Evolutionary conservation across 768 basidiomycete species (phyloP).

Genomic region (Trametes maxima): DNA sequence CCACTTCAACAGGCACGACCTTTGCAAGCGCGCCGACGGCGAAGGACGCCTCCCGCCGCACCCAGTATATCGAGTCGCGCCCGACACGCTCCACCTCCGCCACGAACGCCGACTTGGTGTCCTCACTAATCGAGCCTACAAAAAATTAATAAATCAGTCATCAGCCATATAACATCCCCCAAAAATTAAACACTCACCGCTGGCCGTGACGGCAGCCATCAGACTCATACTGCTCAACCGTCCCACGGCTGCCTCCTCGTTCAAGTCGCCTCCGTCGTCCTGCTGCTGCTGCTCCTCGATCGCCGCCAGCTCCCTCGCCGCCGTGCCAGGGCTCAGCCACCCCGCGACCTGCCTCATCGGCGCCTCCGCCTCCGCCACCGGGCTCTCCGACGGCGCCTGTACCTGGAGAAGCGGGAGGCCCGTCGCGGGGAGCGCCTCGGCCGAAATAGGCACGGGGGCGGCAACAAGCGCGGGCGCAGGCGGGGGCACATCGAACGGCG

Average conservation of each 20-base stretch:
- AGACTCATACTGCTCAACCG: conserved; percentile 91
- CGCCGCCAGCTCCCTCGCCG: background rate
- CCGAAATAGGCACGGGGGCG: conserved; percentile 5
- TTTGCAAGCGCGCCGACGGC: conserved; percentile 89
- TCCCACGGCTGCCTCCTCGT: conserved; percentile 81
- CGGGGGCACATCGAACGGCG: conserved; percentile 21
- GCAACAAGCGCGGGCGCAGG: conserved; percentile 8
- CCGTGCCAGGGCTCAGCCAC: conserved; percentile 12
- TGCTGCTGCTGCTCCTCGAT: conserved; percentile 23
- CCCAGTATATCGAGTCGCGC: conserved; percentile 71
- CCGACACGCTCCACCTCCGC: conserved; percentile 72
- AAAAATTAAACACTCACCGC: conserved; percentile 49
- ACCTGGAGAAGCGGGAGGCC: conserved; percentile 16
- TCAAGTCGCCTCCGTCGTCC: conserved; percentile 45
- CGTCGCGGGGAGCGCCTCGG: conserved; percentile 5
- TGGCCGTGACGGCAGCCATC: conserved; percentile 84
- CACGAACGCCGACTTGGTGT: conserved; percentile 65
- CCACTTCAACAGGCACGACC: conserved; percentile 75
- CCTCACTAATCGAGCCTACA: conserved; percentile 56
- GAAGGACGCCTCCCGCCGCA: conserved; percentile 83
- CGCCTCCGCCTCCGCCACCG: conserved; percentile 8
- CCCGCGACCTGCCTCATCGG: background rate
- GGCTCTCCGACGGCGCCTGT: conserved; percentile 3
- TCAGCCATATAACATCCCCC: background rate
- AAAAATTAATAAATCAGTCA: conserved; percentile 5